Evolutionary conservation across 2,329 filamentous ascomycete genomes (phyloP), one percentile per base, ranked within the genome.

Genomic region (Gaeumannomyces tritici): DNA sequence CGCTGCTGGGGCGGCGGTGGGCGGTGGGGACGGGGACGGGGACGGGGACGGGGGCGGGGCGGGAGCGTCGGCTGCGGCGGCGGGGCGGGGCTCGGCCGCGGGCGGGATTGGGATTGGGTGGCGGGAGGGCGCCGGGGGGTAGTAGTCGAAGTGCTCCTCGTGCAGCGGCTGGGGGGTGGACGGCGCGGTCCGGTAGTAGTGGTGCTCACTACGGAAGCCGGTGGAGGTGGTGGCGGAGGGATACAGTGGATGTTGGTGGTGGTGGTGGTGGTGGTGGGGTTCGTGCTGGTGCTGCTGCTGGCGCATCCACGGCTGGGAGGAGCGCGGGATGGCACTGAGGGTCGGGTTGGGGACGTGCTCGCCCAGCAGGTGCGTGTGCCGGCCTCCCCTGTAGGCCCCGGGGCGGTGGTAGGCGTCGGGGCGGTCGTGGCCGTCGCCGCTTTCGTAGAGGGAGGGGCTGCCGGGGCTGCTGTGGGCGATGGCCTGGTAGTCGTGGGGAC

Each of bases 251-350:
- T 51, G 42, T 8, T 33, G 31, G 4, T 33, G 29, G 29, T 31
- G 29, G 29, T 31, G 29, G 29, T 31, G 31, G 31, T 33, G 31
- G 2, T 33, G 31, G 7, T 33, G 31, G 7, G 3, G 7, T 11
- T 33, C n/a, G n/a, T n/a, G n/a, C n/a, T n/a, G n/a, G 35, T 12
- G 13, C 7, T 42, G 35, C 13, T 4, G 35, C 13, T 15, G 35
- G 8, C 21, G 42, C 15, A 21, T 51, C 18, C 18, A 51, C 21
- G 42, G 42, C 21, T 51, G 42, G 73, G 7, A 57, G 73, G 7
- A 57, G 18, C 56, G 62, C 21, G 79, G 78, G 33, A 80, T 74
- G 15, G 77, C 77, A 64, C 75, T 80, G 9, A 80, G 72, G 67
- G 75, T 74, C 5, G 77, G 78, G 62, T 75, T 77, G 2, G 75